These are phyloP conservation scores for Dactylis glomerata DNA, from an alignment of 176 grass and related monocot species.

Conservation along the genomic window DNA sequence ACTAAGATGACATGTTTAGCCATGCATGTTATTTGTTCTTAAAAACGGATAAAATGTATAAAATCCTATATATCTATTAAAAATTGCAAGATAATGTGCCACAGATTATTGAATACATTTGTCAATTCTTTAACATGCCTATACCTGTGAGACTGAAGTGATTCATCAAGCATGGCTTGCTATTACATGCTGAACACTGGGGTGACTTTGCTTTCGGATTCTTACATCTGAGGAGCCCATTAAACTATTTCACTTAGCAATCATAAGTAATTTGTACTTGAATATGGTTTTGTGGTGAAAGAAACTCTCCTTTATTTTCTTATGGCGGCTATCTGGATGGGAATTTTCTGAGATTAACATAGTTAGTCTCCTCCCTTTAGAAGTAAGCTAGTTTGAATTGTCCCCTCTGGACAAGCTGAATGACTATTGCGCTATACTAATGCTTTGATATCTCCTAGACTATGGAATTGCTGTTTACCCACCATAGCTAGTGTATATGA, in stretches of 20 bases:
- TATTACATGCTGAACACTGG: not conserved
- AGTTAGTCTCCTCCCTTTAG: not conserved
- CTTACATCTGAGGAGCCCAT: not conserved
- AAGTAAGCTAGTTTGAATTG: not conserved
- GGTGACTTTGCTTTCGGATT: not conserved
- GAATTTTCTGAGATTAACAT: not conserved
- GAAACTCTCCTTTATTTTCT: not conserved
- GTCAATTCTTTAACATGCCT: not conserved
- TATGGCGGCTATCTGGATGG: not conserved
- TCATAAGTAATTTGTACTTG: not conserved
- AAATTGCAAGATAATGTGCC: not conserved
- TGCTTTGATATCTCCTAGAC: not conserved
- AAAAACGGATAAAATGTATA: not conserved
- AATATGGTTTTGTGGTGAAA: not conserved
- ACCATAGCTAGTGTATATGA: not conserved
- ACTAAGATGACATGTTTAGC: not conserved
- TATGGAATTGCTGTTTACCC: not conserved
- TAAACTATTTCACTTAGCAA: not conserved
- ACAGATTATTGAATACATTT: not conserved
- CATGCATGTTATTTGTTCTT: not conserved
- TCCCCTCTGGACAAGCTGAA: not conserved
- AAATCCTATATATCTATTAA: not conserved
- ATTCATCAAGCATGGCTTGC: not conserved
- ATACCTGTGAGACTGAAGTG: not conserved
- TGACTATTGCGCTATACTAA: not conserved